phyloP scores from a whole-genome alignment of 129 eudicot genomes.

The Calendula officinalis region DNA sequence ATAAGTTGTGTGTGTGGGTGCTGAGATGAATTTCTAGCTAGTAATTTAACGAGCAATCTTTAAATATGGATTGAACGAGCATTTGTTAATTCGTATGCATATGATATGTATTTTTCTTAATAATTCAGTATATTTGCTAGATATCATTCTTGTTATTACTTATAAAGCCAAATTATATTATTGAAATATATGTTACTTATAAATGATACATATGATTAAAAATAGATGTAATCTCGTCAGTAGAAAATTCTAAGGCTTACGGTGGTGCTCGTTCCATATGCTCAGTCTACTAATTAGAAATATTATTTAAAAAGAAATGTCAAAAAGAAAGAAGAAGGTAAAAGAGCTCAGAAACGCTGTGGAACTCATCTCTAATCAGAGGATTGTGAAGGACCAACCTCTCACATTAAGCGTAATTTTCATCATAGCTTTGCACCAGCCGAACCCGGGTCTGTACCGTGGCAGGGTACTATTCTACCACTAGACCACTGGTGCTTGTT shows the following conservation, averaged over 20 bases:
- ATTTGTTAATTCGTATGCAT: constrained; percentile 2
- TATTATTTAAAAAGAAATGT: too few species aligned
- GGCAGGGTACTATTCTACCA: constrained; percentile 75
- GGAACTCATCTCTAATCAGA: background rate
- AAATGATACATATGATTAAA: too few species aligned
- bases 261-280: too few species aligned
- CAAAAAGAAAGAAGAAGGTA: too few species aligned
- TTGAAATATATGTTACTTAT: background rate
- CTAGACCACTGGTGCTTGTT: too few species aligned
- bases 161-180: constrained; percentile 8
- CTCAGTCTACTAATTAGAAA: too few species aligned
- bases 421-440: constrained; percentile 54
- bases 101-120: constrained; percentile 1
- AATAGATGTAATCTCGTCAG: too few species aligned
- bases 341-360: background rate
- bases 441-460: constrained; percentile 99
- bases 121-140: background rate
- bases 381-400: background rate
- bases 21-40: background rate
- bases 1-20: constrained; percentile 4
- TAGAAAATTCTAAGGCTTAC: too few species aligned
- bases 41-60: background rate
- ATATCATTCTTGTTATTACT: constrained; percentile 16
- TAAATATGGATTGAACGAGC: background rate
- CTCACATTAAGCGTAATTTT: background rate